Evolutionary conservation across 1,284 basidiomycete species (phyloP), one percentile per base, ranked within the genome.

Genomic region (Amylostereum areolatum): DNA sequence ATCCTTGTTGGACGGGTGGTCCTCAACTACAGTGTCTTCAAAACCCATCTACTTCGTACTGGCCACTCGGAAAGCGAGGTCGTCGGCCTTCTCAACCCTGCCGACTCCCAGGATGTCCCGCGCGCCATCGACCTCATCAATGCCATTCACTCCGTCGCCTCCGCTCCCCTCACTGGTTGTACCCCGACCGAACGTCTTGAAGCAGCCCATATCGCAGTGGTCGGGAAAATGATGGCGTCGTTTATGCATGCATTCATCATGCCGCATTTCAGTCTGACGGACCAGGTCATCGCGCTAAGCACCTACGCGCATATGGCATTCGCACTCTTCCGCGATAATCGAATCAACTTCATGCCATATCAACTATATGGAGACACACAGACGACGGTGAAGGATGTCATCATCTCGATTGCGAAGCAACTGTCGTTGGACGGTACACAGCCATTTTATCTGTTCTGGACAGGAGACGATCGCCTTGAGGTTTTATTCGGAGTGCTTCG

Each of bases 371-470:
- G 61, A 11, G 66, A 73, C 47, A 50, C 69, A 8, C 63, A 63
- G 62, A 59, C 65, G 18, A 68, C 66, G 62, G 60, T 73, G 48
- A 72, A 72, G 53, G 70, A 71, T 46, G 58, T 59, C 0, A 59
- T 58, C 30, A 70, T 71, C 50, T 68, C 65, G 28, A 54, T 70
- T 11, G 65, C 69, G 1, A 72, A 73, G 48, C 54, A 62, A 3
- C 65, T 70, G 44, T 51, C 66, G 4, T 62, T 68, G 40, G 46
- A 62, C 39, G 68, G 63, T 0, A 47, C 60, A 25, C 60, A 59
- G 0, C 28, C 51, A 9, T 68, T 72, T 47, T 70, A 48, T 31
- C 49, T 69, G 3, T 67, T 70, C 10, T 60, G 68, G 0, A 54
- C 69, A 1, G 69, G 70, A 4, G 71, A 68, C 0, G 65, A 73